A percentile compares a stretch with the other conserved stretches of the same genome.
phyloP scores from a whole-genome alignment of 1,139 yeast species.

The Pneumocystis oryctolagi region DNA sequence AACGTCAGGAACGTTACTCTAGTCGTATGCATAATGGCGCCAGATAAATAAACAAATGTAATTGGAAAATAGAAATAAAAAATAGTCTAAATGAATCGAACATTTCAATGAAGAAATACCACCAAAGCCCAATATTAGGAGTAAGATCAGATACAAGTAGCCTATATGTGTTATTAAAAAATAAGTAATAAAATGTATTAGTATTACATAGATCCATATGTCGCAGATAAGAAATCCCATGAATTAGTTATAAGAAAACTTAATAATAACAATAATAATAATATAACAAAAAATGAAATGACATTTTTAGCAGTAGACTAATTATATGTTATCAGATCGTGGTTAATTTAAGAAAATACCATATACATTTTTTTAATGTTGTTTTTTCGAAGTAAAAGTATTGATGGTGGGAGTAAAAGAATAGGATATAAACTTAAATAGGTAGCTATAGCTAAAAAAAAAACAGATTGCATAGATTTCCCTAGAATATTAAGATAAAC shows the following conservation, averaged over 20 bases:
- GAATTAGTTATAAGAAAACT: constrained; percentile 33
- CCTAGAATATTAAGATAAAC: not conserved
- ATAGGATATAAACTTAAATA: constrained; percentile 51
- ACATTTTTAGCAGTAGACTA: constrained; percentile 14
- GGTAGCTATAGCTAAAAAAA: constrained; percentile 46
- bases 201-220: constrained; percentile 39
- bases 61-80: constrained; percentile 68
- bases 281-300: constrained; percentile 25
- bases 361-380: not conserved
- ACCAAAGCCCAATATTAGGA: constrained; percentile 91
- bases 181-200: not conserved
- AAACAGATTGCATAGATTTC: constrained; percentile 30
- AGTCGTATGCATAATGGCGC: constrained; percentile 65
- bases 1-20: no score
- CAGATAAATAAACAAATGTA: constrained; percentile 53
- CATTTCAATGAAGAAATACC: constrained; percentile 95
- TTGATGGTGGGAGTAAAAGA: constrained; percentile 42
- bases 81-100: constrained; percentile 78
- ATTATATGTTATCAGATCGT: constrained; percentile 11
- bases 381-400: constrained; percentile 21
- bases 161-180: constrained; percentile 2
- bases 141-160: constrained; percentile 51
- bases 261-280: constrained; percentile 8
- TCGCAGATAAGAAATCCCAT: constrained; percentile 42
- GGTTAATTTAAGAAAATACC: constrained; percentile 10